Evolutionary conservation across 176 grass and related monocot species (phyloP).

Genomic region (Avena sativa): DNA sequence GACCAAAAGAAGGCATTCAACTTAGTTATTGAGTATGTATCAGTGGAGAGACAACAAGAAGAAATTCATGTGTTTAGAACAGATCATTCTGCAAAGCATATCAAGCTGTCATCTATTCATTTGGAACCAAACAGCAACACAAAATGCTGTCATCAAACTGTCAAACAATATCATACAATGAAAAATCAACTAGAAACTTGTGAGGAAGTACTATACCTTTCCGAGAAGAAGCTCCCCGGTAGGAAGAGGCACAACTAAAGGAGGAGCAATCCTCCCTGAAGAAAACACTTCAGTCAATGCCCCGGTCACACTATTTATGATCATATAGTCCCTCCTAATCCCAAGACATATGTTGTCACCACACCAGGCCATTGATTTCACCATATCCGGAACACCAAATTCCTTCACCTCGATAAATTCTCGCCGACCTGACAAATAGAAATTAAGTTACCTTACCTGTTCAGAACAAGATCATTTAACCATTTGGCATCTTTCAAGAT

Average conservation of each 20-base stretch:
- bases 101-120: background rate
- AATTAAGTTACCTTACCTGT: constrained; percentile 5
- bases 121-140: constrained; percentile 25
- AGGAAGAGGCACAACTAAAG: constrained; percentile 86
- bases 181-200: constrained; percentile 25
- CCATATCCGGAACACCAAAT: constrained; percentile 79
- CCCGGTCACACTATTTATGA: constrained; percentile 89
- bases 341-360: constrained; percentile 95
- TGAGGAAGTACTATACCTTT: constrained; percentile 60
- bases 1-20: background rate
- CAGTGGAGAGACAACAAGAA: background rate
- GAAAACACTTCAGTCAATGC: constrained; percentile 87
- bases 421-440: constrained; percentile 69
- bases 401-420: constrained; percentile 98
- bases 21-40: constrained; percentile 3
- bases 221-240: constrained; percentile 86
- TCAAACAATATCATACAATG: constrained; percentile 36
- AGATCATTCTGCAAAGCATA: constrained; percentile 24
- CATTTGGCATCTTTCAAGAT: constrained; percentile 22
- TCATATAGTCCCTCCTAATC: constrained; percentile 87
- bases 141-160: constrained; percentile 5
- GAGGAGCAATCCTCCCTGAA: constrained; percentile 89
- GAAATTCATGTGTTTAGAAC: constrained; percentile 11
- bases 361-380: constrained; percentile 96
- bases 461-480: constrained; percentile 40